Base-by-base conservation (phyloP, 345 rosid species). In the Euphorbia tirucalli region DNA sequence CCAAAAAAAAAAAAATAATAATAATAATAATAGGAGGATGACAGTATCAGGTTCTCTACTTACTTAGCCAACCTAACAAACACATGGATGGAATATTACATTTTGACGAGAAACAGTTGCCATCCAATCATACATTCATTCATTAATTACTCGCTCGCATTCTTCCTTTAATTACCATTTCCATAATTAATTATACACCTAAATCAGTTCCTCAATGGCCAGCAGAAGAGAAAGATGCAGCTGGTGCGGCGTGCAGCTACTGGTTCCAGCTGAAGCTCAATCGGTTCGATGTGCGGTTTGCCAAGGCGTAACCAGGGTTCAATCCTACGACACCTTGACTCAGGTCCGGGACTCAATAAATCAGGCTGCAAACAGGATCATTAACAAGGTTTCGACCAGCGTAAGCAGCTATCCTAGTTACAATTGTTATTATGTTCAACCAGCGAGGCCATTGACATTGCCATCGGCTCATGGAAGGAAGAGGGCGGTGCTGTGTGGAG, bases 401-500 rank as follows among this genome's bases (percentile, higher is more conserved):
- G 55, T 52, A 15, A 70, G 27, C 65, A 65, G 72, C 72, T 50
- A 71, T 46, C 66, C 65, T 24, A 76, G 57, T 59, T 72, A 69
- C 48, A 28, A 66, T 41, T 28, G 70, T 49, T 65, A 68, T 59
- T 73, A 52, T 60, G 46, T 21, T 11, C 65, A 52, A n/a, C 81
- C 77, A 5, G 80, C 63, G 25, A 67, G 78, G 27, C 75, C 78
- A 0, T 7, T 22, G 0, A n/a, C 68, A 2, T 22, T 73, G 22
- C n/a, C 77, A 27, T 30, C 82, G 0, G 71, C 30, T 7, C 71
- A 69, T 3, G 87, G 88, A 30, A 74, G 81, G 80, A 88, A 81
- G 68, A 74, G 86, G 49, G 93, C 93, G 14, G 39, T 88, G 75
- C 76, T 88, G 9, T 82, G 87, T 32, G 90, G 90, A 50, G 80